These are phyloP conservation scores for Bruguiera hainesii DNA, from an alignment of 441 rosid genomes.

Conservation along the genomic window DNA sequence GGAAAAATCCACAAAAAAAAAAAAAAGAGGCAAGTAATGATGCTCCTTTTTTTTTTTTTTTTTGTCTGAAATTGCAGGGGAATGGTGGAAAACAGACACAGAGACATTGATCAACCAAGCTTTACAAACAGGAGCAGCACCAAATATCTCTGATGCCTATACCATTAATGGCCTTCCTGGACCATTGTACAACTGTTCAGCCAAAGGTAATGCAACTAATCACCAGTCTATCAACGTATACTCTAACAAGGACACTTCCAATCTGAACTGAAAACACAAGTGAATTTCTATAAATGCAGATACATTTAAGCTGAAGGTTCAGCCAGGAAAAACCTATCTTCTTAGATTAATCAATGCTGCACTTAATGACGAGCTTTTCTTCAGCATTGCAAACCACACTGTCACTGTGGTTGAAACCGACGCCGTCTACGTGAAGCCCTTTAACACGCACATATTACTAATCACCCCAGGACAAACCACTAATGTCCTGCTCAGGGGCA, in stretches of 20 bases:
- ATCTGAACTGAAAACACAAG: too few relatives aligned
- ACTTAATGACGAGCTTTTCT: constrained; percentile 69
- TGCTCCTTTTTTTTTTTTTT: background rate
- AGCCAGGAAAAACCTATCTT: constrained; percentile 48
- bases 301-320: constrained; percentile 44
- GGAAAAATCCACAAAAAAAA: too few relatives aligned
- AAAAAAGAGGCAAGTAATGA: background rate
- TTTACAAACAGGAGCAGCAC: constrained; percentile 55
- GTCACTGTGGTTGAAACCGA: constrained; percentile 70
- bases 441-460: constrained; percentile 39
- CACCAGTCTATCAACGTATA: too few relatives aligned
- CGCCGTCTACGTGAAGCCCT: constrained; percentile 69
- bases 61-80: constrained; percentile 35
- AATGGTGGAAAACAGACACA: constrained; percentile 75
- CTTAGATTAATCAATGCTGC: constrained; percentile 51
- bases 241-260: too few relatives aligned
- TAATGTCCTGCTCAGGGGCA: constrained; percentile 54
- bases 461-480: constrained; percentile 73
- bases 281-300: constrained; percentile 21
- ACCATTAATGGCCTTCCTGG: constrained; percentile 75
- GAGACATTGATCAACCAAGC: constrained; percentile 55
- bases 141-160: constrained; percentile 70
- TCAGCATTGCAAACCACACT: constrained; percentile 64
- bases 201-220: constrained; percentile 35
- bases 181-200: constrained; percentile 62